phyloP scores from a whole-genome alignment of 2,329 filamentous ascomycete species.

The Alternaria triticimaculans region DNA sequence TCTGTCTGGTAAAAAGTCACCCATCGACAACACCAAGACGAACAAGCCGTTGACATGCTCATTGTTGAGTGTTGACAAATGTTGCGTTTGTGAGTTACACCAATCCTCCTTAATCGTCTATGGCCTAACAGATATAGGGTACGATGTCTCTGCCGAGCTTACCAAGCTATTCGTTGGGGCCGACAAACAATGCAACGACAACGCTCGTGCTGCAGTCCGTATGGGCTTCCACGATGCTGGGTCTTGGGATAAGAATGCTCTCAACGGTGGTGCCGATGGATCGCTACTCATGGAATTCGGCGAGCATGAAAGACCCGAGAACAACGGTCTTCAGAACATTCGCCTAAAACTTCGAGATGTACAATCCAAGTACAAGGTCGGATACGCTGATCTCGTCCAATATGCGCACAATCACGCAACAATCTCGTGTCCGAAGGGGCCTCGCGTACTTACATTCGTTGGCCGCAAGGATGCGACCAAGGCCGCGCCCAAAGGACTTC shows the following conservation, averaged over 20 bases:
- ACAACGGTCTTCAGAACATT: slow-evolving; percentile 57
- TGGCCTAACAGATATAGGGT: slow-evolving; percentile 28
- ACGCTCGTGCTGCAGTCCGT: slow-evolving; percentile 44
- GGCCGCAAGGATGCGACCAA: slow-evolving; percentile 56
- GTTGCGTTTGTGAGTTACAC: slow-evolving; percentile 37
- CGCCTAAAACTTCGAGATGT: slow-evolving; percentile 49
- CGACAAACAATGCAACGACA: slow-evolving; percentile 42
- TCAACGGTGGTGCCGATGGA: slow-evolving; percentile 51
- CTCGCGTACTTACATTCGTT: slow-evolving; percentile 58
- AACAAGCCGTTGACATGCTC: slow-evolving; percentile 31
- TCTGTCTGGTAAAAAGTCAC: slow-evolving; percentile 34
- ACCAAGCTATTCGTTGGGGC: slow-evolving; percentile 30
- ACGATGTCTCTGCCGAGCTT: slow-evolving; percentile 41
- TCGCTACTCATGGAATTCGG: slow-evolving; percentile 49
- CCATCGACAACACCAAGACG: slow-evolving; percentile 26
- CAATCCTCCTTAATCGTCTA: too few relatives aligned
- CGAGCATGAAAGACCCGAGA: slow-evolving; percentile 47
- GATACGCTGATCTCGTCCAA: slow-evolving; percentile 63
- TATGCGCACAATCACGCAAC: slow-evolving; percentile 57
- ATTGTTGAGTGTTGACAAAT: slow-evolving; percentile 26
- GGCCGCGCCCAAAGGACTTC: slow-evolving; percentile 52
- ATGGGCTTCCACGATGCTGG: slow-evolving; percentile 47
- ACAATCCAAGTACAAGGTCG: slow-evolving; percentile 53
- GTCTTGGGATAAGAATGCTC: slow-evolving; percentile 45
- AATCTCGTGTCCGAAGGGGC: slow-evolving; percentile 60